A percentile compares a stretch with the other conserved stretches of the same genome.
These are phyloP conservation scores for Pseudopithomyces chartarum DNA, from an alignment of 2,329 filamentous ascomycete species.

Conservation along the genomic window DNA sequence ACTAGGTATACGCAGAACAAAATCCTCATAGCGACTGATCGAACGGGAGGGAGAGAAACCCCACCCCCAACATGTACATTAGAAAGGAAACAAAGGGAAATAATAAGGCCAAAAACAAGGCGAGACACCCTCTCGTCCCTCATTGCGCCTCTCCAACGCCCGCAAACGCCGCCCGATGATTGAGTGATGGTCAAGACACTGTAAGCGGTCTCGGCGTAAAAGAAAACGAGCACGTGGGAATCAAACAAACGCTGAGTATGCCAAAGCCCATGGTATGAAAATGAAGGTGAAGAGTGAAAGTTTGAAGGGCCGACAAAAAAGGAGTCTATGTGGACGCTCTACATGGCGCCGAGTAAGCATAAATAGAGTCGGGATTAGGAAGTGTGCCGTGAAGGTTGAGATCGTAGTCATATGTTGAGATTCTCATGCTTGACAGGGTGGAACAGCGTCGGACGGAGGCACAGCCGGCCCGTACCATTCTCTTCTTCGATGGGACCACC, in stretches of 20 bases:
- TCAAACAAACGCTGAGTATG: constrained; percentile 30
- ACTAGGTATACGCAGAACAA: constrained; percentile 15
- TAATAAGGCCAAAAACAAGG: background rate
- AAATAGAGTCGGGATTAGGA: constrained; percentile 29
- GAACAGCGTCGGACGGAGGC: constrained; percentile 51
- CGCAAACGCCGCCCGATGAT: constrained; percentile 42
- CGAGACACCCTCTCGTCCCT: no score
- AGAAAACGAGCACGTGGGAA: constrained; percentile 17
- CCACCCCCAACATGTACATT: constrained; percentile 14
- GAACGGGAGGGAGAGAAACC: constrained; percentile 15
- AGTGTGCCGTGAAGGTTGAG: constrained; percentile 17
- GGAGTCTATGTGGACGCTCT: constrained; percentile 29
- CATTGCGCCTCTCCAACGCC: constrained; percentile 25
- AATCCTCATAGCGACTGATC: background rate
- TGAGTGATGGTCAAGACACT: constrained; percentile 11
- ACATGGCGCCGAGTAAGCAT: constrained; percentile 18
- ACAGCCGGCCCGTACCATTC: constrained; percentile 53
- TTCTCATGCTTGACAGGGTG: constrained; percentile 57
- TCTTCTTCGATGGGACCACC: constrained; percentile 49
- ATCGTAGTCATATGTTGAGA: constrained; percentile 39
- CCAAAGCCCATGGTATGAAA: constrained; percentile 20
- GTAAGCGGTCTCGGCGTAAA: constrained; percentile 1
- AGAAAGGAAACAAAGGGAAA: constrained; percentile 13
- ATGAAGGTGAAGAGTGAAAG: background rate
- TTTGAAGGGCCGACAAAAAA: constrained; percentile 4